Evolutionary conservation across 2,329 filamentous ascomycete genomes (phyloP).

Genomic region (Colletotrichum musicola): DNA sequence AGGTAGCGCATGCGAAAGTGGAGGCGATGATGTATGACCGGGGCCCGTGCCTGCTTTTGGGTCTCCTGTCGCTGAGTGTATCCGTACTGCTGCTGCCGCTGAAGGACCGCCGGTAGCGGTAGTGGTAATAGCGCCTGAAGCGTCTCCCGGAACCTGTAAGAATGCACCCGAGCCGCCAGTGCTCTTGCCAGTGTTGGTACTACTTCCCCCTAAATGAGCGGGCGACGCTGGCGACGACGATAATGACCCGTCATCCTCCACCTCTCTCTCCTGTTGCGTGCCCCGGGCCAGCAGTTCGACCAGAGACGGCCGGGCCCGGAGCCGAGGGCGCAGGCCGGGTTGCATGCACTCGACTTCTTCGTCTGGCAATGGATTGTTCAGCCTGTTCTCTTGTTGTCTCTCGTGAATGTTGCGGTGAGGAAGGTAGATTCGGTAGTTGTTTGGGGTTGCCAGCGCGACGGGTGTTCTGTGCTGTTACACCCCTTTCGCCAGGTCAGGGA

Average conservation of each 20-base stretch:
- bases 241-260: no score
- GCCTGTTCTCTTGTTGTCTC: not conserved
- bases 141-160: conserved; percentile 43
- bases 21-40: conserved; percentile 36
- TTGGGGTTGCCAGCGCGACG: not conserved
- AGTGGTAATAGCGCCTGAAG: conserved; percentile 12
- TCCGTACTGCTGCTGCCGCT: conserved; percentile 45
- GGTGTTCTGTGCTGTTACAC: conserved; percentile 8
- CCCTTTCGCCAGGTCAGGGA: conserved; percentile 10
- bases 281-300: conserved; percentile 63
- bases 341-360: conserved; percentile 58
- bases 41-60: conserved; percentile 36
- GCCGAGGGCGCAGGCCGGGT: conserved; percentile 61
- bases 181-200: conserved; percentile 36
- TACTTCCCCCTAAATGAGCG: not conserved
- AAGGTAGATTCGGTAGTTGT: no score
- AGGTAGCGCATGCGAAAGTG: conserved; percentile 33
- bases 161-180: conserved; percentile 34
- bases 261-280: conserved; percentile 25
- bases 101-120: conserved; percentile 27
- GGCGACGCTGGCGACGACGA: no score
- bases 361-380: not conserved
- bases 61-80: conserved; percentile 38
- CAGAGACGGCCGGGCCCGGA: conserved; percentile 66
- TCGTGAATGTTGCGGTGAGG: not conserved